Conservation (phyloP, 2,329 filamentous ascomycete genomes). For the Corinectria fuckeliana region DNA sequence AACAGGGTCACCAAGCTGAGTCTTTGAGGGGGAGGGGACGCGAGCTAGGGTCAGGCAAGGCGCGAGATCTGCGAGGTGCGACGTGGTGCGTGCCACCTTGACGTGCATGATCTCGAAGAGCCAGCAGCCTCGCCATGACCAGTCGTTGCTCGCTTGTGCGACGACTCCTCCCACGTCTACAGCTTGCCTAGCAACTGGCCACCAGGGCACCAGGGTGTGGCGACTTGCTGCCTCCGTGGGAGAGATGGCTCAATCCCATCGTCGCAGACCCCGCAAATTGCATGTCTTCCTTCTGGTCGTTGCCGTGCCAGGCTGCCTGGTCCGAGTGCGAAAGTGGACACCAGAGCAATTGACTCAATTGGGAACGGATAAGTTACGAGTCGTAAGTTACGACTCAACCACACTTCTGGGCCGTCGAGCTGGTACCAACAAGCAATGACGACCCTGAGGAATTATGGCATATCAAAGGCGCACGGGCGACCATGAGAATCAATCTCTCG, state of each 20-base stretch:
- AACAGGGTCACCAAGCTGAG: constrained; percentile 19
- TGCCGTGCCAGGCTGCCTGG: not conserved
- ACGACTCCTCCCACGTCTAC: constrained; percentile 24
- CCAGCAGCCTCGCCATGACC: constrained; percentile 33
- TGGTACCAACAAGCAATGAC: not conserved
- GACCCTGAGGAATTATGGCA: not conserved
- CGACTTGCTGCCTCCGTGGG: constrained; percentile 6
- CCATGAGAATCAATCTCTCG: constrained; percentile 1
- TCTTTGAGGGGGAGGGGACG: constrained; percentile 22
- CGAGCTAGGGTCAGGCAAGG: constrained; percentile 27
- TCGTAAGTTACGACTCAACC: not conserved
- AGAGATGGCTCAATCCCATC: not conserved
- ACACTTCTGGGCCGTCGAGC: not conserved
- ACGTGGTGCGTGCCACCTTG: constrained; percentile 32
- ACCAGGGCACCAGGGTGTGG: too few relatives aligned
- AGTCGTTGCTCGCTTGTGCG: constrained; percentile 38
- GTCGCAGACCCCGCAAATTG: not conserved
- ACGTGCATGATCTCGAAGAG: constrained; percentile 40
- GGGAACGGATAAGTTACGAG: too few relatives aligned
- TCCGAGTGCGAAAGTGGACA: not conserved
- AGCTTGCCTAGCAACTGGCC: constrained; percentile 12
- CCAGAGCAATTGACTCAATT: not conserved
- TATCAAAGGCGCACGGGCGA: not conserved
- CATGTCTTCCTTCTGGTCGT: not conserved
- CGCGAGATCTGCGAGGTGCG: constrained; percentile 37